Evolutionary conservation across 2,329 filamentous ascomycete species (phyloP), one percentile per base, ranked within the genome.

Genomic region (Diaporthe helianthi): DNA sequence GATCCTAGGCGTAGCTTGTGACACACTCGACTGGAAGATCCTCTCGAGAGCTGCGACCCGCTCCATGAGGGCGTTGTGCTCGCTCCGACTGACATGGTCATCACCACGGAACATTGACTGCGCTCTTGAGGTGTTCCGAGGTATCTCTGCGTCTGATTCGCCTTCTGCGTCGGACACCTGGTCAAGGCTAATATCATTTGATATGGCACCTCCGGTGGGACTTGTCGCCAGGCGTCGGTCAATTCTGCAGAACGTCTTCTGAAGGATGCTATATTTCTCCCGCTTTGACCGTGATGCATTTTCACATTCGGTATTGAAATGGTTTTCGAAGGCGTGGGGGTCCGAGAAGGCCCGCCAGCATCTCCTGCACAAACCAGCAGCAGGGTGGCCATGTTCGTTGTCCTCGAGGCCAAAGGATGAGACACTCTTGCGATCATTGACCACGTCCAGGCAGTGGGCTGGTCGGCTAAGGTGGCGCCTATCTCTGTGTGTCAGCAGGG

Each of bases 341-440:
- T 76, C 70, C 29, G 24, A n/a, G 44, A 78, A 80, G 1, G 73
- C 38, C 24, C 65, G 67, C 78, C 78, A 80, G 71, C 78, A 79
- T 31, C 68, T 74, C 47, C 76, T 74, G 71, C 78, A 80, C 36
- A 80, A 70, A 1, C 77, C 78, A 12, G 75, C 75, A 31, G 72
- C 72, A 3, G 74, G 76, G 52, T 78, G 77, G 17, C 61, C 72
- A 31, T 71, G 67, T 3, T 65, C 73, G 8, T 74, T 71, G 10
- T 73, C 72, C 7, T 72, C 47, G 9, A 75, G 70, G 26, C 76
- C 75, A 69, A 79, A 80, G 4, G 78, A 79, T 1, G 76, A 77
- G 6, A 78, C 76, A 52, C 65, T 69, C 24, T 66, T 64, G 12
- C 67, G 67, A 15, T 69, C 68, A 5, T 73, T 70, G 9, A 70